Evolutionary conservation across 331 rosid genomes (phyloP).

Genomic region (Malus hybrid): DNA sequence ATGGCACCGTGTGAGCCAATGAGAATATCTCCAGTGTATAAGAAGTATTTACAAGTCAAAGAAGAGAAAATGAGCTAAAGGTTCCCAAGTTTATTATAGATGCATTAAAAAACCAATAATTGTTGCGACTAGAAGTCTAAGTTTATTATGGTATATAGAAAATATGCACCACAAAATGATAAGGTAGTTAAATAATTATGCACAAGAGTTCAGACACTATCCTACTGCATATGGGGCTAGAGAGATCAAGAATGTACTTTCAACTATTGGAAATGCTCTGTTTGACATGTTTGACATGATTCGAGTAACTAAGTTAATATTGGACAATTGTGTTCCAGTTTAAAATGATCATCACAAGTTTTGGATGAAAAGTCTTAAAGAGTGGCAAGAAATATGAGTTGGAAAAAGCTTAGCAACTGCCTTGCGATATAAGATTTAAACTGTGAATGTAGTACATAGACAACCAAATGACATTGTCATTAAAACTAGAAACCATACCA

Average conservation of each 20-base stretch:
- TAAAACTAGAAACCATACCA: background rate
- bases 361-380: no score
- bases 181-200: no score
- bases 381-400: background rate
- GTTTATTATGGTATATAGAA: no score
- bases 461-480: background rate
- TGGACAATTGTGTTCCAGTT: no score
- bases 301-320: no score
- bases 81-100: background rate
- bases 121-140: background rate
- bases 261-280: no score
- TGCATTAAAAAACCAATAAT: background rate
- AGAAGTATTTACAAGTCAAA: background rate
- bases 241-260: no score
- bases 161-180: no score
- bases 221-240: no score
- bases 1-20: conserved; percentile 62
- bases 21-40: conserved; percentile 73
- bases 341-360: no score
- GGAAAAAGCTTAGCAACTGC: background rate
- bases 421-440: background rate
- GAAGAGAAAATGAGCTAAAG: background rate
- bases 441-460: background rate
- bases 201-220: no score
- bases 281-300: no score